phyloP scores from a whole-genome alignment of 2,329 filamentous ascomycete species.

The Microcyclosporella mali region DNA sequence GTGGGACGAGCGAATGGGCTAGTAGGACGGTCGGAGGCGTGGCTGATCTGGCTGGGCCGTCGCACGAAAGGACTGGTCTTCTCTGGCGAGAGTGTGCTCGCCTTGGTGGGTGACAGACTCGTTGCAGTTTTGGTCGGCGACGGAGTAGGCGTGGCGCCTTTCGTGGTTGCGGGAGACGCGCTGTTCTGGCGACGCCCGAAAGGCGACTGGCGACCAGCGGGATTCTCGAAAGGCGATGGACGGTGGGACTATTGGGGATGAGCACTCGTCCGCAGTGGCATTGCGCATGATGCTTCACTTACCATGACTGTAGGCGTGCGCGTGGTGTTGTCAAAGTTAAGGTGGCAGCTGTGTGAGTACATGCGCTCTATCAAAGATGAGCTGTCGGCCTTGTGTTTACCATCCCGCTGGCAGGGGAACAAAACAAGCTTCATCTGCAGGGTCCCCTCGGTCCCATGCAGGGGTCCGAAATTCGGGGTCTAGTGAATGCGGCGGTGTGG shows the following conservation, averaged over 20 bases:
- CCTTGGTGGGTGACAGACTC: constrained; percentile 22
- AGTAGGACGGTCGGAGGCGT: constrained; percentile 24
- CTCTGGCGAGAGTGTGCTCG: constrained; percentile 26
- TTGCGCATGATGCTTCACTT: neutral
- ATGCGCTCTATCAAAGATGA: too few relatives aligned
- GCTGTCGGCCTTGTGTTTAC: too few relatives aligned
- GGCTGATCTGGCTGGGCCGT: constrained; percentile 31
- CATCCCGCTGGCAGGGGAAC: too few relatives aligned
- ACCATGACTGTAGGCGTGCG: neutral
- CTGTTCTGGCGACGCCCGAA: constrained; percentile 32
- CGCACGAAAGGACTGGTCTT: constrained; percentile 32
- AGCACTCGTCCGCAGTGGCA: too few relatives aligned
- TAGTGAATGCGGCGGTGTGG: too few relatives aligned
- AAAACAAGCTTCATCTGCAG: too few relatives aligned
- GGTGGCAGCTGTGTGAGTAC: too few relatives aligned
- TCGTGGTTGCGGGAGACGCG: constrained; percentile 23
- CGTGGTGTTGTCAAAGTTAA: too few relatives aligned
- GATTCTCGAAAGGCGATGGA: constrained; percentile 15
- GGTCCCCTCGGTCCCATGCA: too few relatives aligned
- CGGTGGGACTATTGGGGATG: neutral
- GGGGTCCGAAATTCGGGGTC: too few relatives aligned
- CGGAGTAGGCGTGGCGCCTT: constrained; percentile 34
- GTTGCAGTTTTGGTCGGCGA: constrained; percentile 35
- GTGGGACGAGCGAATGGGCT: constrained; percentile 33
- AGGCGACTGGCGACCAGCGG: constrained; percentile 28